Base-by-base conservation (phyloP, 768 basidiomycete species). In the Suillus lakei region DNA sequence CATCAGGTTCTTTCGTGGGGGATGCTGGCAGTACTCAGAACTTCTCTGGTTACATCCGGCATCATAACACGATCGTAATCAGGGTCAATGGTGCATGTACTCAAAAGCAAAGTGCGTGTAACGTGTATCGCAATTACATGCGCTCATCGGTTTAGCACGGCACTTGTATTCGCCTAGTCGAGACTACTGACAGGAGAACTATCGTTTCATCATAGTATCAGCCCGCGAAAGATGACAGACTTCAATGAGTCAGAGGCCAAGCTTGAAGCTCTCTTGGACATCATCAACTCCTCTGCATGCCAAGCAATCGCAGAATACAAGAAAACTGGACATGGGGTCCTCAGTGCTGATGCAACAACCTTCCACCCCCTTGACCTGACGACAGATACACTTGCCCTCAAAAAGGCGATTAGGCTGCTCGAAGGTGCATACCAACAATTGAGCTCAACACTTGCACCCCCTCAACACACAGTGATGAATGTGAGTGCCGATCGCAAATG, bases 391-490 rank as follows among this genome's bases (percentile, higher is more conserved):
- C 43, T 44, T 21, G 21, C 43, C 21, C 43, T 44, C 21, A 44
- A 21, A 3, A 44, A n/a, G 7, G 18, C 43, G 3, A 44, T 71
- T 12, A 68, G 73, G 13, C 54, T 74, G 0, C 73, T 73, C 39
- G 73, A 74, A 36, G 73, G 73, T n/a, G 68, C 73, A n/a, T 74
- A 65, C 54, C 73, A 74, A 34, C 73, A 74, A 43, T 46, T 75
- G 18, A 75, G 72, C 63, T 70, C 68, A 2, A 68, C 70, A 16
- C 30, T 75, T 55, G 73, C 73, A 1, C 73, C 73, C 4, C 73
- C 73, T 21, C 73, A 74, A 23, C 73, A 74, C 30, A 74, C 73
- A 7, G 53, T 75, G n/a, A 66, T 67, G 15, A 75, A 75, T 16
- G 73, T 74, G 48, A 67, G 71, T 67, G 10, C 8, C 10, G 16